Base-by-base conservation (phyloP, 495 filamentous ascomycete genomes). In the Neurospora cerealis region DNA sequence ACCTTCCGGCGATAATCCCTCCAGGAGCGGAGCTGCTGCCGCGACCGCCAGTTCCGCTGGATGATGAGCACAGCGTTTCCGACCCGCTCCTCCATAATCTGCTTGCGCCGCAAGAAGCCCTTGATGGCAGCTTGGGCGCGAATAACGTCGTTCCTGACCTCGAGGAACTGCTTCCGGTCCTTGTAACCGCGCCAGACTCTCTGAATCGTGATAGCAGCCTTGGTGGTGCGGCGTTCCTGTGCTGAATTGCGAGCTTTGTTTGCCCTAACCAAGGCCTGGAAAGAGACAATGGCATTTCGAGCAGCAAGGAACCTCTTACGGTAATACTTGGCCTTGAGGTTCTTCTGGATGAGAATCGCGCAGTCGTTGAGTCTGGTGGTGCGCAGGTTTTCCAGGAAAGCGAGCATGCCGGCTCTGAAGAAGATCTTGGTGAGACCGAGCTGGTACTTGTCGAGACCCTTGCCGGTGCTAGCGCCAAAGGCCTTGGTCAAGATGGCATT, bases 291-390 rank as follows among this genome's bases (percentile, higher is more conserved):
- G 15, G 94, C 90, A 41, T 87, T 86, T 48, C 95, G 88, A 70
- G 95, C 93, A 75, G 95, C 92, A 46, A 99, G 88, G 80, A 97
- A 99, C 78, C 91, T 93, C 78, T 92, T 92, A 54, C 96, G 91
- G 82, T 97, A 96, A 80, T 97, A 98, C 82, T 97, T 97, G 82
- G 92, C 93, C 70, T 89, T 92, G 73, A 99, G 83, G 79, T 99
- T 99, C 90, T 99, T 99, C 81, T 99, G 96, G 76, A 99, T 99
- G 90, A 99, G 93, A 74, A 97, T 91, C 7, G 96, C 96, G 78
- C 95, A 97, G 76, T 95, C 93, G 80, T 96, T 98, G 80, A 99
- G 85, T 46, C 94, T 88, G 72, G 87, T 92, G 21, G 96, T 97
- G 24, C 96, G 91, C 69, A 98, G 86, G 75, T 97, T 98, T 82